Evolutionary conservation across 2,329 filamentous ascomycete species (phyloP), one percentile per base, ranked within the genome.

Genomic region (Fusarium buharicum): DNA sequence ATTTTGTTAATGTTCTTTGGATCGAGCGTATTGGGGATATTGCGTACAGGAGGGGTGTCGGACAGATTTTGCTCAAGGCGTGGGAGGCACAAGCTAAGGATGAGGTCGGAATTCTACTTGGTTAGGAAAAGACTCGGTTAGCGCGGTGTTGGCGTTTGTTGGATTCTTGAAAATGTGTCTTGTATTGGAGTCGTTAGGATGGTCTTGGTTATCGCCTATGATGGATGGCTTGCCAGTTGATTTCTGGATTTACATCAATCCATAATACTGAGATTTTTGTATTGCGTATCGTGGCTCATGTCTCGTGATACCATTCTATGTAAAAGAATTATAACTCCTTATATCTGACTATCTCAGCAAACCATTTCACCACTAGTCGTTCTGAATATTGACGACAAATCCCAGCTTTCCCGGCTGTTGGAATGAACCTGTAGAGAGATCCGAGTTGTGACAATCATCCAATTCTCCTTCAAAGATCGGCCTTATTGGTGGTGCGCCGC

Each of bases 1-100:
- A 82, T 53, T 77, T 81, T 66, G 76, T 81, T 16, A 81, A 81
- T 24, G 79, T 81, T 34, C 61, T 81, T 28, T 81, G 79, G 79
- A 74, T 81, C 16, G 79, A 81, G 71, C 70, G 78, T 20, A 79
- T 81, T 17, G 77, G 77, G 10, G 78, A 74, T 14, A 71, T 81
- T 50, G 74, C 74, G 7, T 80, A 77, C 54, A 68, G 79, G 16
- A 66, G 78, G 24, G 79, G 79, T 4, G 69, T 81, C 24, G 79
- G 79, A 1, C 78, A 80, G 62, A 73, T 81, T 6, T 48, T 81
- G 41, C 70, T 74, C 52, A 73, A 73, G 58, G 75, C 72, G 1
- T 81, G 79, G 78, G 76, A 79, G 27, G 70, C 71, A 5, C 73
- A 79, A 37, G 74, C 73, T 6, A 72, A 71, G 55, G 75, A 79